Conservation (phyloP, 140 eudicot genomes). For the Anethum foeniculum region DNA sequence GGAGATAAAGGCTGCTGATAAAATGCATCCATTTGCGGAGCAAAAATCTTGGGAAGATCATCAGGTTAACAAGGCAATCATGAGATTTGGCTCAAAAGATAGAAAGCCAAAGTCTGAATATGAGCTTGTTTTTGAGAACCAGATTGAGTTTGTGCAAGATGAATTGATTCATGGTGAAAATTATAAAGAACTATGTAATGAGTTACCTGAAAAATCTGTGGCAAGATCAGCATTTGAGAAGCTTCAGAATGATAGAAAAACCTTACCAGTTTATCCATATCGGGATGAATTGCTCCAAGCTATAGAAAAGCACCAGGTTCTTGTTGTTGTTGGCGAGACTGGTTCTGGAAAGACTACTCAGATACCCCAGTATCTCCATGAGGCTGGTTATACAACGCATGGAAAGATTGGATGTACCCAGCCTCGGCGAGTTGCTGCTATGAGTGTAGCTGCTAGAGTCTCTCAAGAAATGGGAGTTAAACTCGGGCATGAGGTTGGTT, state of each 20-base stretch:
- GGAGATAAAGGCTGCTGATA: conserved; percentile 37
- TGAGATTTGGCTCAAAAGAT: conserved; percentile 47
- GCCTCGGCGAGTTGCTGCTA: conserved; percentile 10
- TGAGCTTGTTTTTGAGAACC: conserved; percentile 51
- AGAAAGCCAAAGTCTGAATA: conserved; percentile 34
- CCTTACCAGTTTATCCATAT: conserved; percentile 45
- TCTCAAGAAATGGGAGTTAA: conserved; percentile 13
- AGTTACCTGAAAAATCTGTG: conserved; percentile 18
- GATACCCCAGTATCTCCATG: conserved; percentile 74
- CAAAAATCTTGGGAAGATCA: conserved; percentile 64
- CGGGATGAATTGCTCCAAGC: conserved; percentile 48
- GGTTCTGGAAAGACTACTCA: conserved; percentile 78
- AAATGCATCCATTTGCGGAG: conserved; percentile 37
- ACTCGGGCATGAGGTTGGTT: conserved; percentile 28
- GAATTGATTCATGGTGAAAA: conserved; percentile 41
- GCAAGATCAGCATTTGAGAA: conserved; percentile 43
- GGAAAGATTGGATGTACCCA: conserved; percentile 27
- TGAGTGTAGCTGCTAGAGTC: conserved; percentile 10
- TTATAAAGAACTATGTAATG: conserved; percentile 18
- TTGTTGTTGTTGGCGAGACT: conserved; percentile 62
- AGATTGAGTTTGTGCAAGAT: conserved; percentile 43
- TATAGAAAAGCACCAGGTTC: conserved; percentile 51
- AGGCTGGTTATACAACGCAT: conserved; percentile 50
- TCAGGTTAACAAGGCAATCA: conserved; percentile 54
- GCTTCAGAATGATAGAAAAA: conserved; percentile 54